Conservation (phyloP, 805 yeast genomes). For the Cyberlindnera mycetangii region DNA sequence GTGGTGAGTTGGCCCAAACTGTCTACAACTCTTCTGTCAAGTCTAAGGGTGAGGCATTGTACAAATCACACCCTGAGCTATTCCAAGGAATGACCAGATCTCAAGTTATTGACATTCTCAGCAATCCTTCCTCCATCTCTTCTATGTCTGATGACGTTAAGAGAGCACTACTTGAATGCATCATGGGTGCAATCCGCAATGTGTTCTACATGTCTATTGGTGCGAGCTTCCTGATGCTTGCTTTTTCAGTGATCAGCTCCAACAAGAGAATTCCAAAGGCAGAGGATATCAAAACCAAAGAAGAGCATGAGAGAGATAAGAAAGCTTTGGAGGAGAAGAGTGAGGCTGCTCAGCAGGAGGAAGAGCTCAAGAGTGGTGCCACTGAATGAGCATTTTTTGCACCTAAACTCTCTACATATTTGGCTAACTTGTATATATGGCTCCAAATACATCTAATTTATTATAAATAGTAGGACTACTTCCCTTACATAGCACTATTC, state of each 20-base stretch:
- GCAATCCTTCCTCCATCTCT: neutral
- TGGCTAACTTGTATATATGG: too few species aligned
- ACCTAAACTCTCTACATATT: too few species aligned
- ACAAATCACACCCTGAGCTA: neutral
- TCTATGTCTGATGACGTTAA: neutral
- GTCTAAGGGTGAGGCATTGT: neutral
- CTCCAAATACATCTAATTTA: too few species aligned
- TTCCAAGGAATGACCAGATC: neutral
- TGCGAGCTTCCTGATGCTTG: constrained; percentile 24
- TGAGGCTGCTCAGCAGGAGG: neutral
- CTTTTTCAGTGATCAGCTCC: constrained; percentile 36
- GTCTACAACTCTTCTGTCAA: constrained; percentile 33
- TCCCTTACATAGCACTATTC: too few species aligned
- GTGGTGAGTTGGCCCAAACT: constrained; percentile 41
- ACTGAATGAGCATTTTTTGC: too few species aligned
- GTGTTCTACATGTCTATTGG: constrained; percentile 39
- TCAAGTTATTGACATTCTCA: neutral
- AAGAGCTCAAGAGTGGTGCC: neutral
- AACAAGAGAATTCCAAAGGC: constrained; percentile 39
- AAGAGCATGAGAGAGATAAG: constrained; percentile 8
- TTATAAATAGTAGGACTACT: too few species aligned
- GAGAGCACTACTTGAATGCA: neutral
- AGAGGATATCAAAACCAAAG: constrained; percentile 2
- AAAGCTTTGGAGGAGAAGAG: neutral
- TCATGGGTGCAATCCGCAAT: constrained; percentile 38